Evolutionary conservation across 2,329 filamentous ascomycete species (phyloP).

Genomic region (Cladophialophora bantiana): DNA sequence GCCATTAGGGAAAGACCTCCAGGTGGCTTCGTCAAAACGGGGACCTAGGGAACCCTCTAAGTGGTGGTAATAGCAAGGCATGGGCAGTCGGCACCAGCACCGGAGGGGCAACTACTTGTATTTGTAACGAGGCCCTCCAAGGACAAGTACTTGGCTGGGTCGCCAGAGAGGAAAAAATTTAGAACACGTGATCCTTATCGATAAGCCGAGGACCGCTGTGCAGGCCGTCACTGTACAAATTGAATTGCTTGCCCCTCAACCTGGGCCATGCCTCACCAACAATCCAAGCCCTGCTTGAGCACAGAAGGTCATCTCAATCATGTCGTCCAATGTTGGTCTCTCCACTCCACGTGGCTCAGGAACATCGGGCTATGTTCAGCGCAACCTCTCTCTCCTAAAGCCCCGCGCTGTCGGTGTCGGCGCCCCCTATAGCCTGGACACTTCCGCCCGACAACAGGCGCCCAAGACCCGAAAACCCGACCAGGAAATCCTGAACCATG

Average conservation of each 20-base stretch:
- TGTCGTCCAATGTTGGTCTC: slow-evolving; percentile 98
- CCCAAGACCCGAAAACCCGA: slow-evolving; percentile 79
- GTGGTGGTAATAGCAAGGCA: background rate
- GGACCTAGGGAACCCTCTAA: background rate
- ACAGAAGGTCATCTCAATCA: slow-evolving; percentile 48
- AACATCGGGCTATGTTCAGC: slow-evolving; percentile 96
- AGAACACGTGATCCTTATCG: slow-evolving; percentile 21
- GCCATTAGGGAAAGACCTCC: background rate
- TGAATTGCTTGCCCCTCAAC: background rate
- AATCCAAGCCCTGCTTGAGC: background rate
- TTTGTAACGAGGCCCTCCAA: no score
- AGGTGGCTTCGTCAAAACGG: background rate
- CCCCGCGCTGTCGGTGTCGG: slow-evolving; percentile 74
- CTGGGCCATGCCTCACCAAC: no score
- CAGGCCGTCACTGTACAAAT: background rate
- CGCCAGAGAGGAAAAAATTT: background rate
- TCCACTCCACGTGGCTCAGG: slow-evolving; percentile 92
- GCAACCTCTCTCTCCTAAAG: slow-evolving; percentile 86
- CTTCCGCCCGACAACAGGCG: slow-evolving; percentile 39
- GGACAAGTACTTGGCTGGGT: no score
- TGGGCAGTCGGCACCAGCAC: no score
- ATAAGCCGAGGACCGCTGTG: background rate
- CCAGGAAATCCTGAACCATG: slow-evolving; percentile 91
- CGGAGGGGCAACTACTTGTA: background rate
- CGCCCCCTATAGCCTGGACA: slow-evolving; percentile 67